Evolutionary conservation across 768 basidiomycete species (phyloP).

Genomic region (Panus rudis): DNA sequence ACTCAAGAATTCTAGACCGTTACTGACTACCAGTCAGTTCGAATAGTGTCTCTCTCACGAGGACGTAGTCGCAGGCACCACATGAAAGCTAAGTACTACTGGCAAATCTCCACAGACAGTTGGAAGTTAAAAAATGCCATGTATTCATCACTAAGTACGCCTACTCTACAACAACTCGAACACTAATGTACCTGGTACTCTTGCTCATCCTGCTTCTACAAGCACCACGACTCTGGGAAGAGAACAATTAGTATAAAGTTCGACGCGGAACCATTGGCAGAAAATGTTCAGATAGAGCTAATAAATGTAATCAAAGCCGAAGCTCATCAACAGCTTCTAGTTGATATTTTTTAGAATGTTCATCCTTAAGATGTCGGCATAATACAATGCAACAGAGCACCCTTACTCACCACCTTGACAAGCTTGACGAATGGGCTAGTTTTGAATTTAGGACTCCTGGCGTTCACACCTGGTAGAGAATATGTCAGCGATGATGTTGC

Average conservation of each 20-base stretch:
- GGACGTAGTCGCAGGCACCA: too few relatives aligned
- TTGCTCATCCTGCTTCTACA: too few relatives aligned
- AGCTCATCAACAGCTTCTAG: slow-evolving; percentile 89
- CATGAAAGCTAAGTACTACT: too few relatives aligned
- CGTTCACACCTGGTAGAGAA: not conserved
- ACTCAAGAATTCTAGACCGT: too few relatives aligned
- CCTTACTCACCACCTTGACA: not conserved
- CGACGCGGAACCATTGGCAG: not conserved
- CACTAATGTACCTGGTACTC: too few relatives aligned
- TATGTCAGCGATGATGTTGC: slow-evolving; percentile 4
- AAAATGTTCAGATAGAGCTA: slow-evolving; percentile 9
- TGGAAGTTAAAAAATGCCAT: too few relatives aligned
- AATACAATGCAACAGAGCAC: not conserved
- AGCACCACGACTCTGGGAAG: not conserved
- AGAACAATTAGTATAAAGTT: not conserved
- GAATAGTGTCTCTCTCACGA: too few relatives aligned
- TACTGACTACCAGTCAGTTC: too few relatives aligned
- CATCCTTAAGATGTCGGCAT: too few relatives aligned
- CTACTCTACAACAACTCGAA: too few relatives aligned
- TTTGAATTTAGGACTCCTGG: not conserved
- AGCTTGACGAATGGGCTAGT: not conserved
- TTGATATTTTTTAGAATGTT: slow-evolving; percentile 54
- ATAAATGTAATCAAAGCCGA: slow-evolving; percentile 49
- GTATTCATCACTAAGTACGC: too few relatives aligned
- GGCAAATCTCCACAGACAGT: too few relatives aligned